Percentiles rank a stretch among this genome's conserved stretches.
Evolutionary conservation across 2,329 filamentous ascomycete species (phyloP).

Genomic region (Epichloe elymi): DNA sequence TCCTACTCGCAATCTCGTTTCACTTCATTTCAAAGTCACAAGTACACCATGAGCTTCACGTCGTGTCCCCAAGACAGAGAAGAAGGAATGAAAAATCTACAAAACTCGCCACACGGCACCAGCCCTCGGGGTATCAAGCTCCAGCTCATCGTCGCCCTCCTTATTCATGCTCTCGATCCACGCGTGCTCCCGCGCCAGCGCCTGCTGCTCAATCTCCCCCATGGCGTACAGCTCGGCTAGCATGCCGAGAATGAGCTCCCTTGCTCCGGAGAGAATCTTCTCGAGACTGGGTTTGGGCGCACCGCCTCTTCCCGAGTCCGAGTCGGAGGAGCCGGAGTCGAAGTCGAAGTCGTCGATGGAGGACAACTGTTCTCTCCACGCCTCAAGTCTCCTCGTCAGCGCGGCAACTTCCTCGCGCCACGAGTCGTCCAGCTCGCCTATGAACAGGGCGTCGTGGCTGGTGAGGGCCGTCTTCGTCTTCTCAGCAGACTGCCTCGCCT

Average conservation of each 20-base stretch:
- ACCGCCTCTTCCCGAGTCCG: slow-evolving; percentile 6
- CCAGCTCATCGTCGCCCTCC: slow-evolving; percentile 24
- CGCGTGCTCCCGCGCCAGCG: slow-evolving; percentile 39
- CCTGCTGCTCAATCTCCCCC: slow-evolving; percentile 45
- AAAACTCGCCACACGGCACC: slow-evolving; percentile 36
- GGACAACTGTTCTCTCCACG: slow-evolving; percentile 35
- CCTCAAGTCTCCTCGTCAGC: slow-evolving; percentile 40
- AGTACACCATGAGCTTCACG: too few relatives aligned
- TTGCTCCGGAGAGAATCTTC: slow-evolving; percentile 34
- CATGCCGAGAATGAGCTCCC: slow-evolving; percentile 42
- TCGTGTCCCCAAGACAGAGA: too few relatives aligned
- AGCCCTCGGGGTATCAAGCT: slow-evolving; percentile 21
- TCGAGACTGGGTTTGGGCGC: slow-evolving; percentile 25
- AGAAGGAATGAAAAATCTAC: slow-evolving; percentile 5
- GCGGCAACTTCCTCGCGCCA: slow-evolving; percentile 47
- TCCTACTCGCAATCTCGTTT: too few relatives aligned
- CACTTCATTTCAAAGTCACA: too few relatives aligned
- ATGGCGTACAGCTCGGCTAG: slow-evolving; percentile 48
- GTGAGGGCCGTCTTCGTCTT: slow-evolving; percentile 16
- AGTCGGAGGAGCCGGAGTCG: slow-evolving; percentile 11
- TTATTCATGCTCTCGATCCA: slow-evolving; percentile 46
- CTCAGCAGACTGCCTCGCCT: slow-evolving; percentile 26
- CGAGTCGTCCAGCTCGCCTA: slow-evolving; percentile 38
- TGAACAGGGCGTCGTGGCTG: slow-evolving; percentile 26
- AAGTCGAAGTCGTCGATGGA: slow-evolving; percentile 20